Evolutionary conservation across 345 rosid genomes (phyloP).

Genomic region (Erodium maritimum): DNA sequence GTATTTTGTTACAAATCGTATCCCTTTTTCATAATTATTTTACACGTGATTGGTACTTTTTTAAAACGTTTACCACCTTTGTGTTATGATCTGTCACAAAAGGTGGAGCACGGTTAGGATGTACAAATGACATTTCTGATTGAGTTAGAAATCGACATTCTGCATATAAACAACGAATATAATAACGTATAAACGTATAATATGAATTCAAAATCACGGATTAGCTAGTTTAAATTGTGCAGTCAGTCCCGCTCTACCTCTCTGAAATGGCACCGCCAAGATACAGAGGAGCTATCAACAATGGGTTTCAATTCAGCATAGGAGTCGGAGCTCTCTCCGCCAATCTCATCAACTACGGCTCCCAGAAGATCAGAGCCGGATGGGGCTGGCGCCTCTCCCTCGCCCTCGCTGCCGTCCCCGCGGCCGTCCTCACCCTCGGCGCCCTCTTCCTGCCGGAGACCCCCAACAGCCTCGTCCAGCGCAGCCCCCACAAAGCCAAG

Average conservation of each 20-base stretch:
- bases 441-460: conserved; percentile 64
- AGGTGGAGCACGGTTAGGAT: too few relatives aligned
- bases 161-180: too few relatives aligned
- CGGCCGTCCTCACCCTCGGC: conserved; percentile 45
- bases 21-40: too few relatives aligned
- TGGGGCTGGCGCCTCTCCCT: conserved; percentile 77
- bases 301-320: conserved; percentile 54
- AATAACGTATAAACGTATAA: too few relatives aligned
- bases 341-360: conserved; percentile 46
- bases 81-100: too few relatives aligned
- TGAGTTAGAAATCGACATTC: too few relatives aligned
- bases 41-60: too few relatives aligned
- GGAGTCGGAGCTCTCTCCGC: conserved; percentile 51
- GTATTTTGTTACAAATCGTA: too few relatives aligned
- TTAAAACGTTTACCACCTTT: too few relatives aligned
- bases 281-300: conserved; percentile 68
- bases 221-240: too few relatives aligned
- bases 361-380: conserved; percentile 46
- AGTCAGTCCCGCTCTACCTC: conserved; percentile 79
- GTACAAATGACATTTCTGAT: too few relatives aligned
- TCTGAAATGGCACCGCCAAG: conserved; percentile 78
- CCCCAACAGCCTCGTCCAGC: conserved; percentile 55
- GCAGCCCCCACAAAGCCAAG: conserved; percentile 28
- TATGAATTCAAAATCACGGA: too few relatives aligned
- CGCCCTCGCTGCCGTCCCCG: conserved; percentile 57